Base-by-base conservation (phyloP, 192 early-diverging fungal species). In the Spinellus fusiger region DNA sequence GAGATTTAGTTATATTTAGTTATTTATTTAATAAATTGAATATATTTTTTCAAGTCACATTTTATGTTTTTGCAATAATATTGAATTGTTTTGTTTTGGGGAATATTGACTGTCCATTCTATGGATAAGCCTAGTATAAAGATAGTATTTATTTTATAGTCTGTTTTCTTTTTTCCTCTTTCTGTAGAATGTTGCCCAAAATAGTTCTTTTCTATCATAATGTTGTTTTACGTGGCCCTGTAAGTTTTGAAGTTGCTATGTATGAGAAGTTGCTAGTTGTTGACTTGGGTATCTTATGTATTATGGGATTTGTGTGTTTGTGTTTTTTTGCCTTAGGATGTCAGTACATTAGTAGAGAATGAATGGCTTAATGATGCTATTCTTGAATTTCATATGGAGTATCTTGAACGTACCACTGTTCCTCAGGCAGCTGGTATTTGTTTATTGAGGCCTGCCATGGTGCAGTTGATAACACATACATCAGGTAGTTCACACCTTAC, bases 361-460 rank as follows among this genome's bases (percentile, higher is more conserved):
- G 26, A 47, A 31, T 66, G 64, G 64, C 48, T 66, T 47, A 59
- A 58, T 31, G 64, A 66, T 47, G 59, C 64, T 6, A 66, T 66
- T 0, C 12, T 66, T 9, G 64, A 66, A 35, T 66, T 66, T 23
- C 51, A 66, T 49, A 59, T 59, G 49, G 64, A 66, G 22, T 66
- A 46, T 53, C 35, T 59, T 0, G 64, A 66, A 18, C 25, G 64
- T 20, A 54, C 56, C 1, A 16, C 32, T 34, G 29, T 66, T 18
- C 47, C 37, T 9, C 49, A 52, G 13, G 16, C 31, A 31, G n/a
- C 29, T 12, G 26, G 35, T 1, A 59, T 54, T 3, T 20, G 31
- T 5, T 40, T 66, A n/a, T 35, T 66, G 38, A n/a, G 56, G 37
- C 64, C 64, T 7, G 58, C 56, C 23, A 59, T 66, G 1, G 50